Evolutionary conservation across 2,329 filamentous ascomycete species (phyloP).

Genomic region (Apiospora sp.): DNA sequence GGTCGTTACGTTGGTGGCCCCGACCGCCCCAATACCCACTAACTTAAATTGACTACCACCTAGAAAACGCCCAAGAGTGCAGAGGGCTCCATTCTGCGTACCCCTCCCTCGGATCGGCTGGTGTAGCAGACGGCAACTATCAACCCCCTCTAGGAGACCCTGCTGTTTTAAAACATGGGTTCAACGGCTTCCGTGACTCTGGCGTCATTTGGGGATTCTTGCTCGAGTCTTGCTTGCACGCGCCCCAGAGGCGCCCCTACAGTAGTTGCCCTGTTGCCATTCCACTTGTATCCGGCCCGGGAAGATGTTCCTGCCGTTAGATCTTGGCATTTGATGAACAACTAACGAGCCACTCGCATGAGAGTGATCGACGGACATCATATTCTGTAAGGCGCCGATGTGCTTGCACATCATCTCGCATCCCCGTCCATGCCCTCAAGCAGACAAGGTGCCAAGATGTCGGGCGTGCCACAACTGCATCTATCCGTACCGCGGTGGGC

Average conservation of each 20-base stretch:
- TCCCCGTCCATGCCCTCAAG: background rate
- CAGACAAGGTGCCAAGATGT: background rate
- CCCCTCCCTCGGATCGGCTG: background rate
- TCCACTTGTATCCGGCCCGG: background rate
- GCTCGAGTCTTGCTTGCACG: background rate
- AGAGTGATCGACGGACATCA: background rate
- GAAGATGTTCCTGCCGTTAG: background rate
- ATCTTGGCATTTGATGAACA: background rate
- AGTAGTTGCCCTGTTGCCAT: background rate
- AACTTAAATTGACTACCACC: constrained; percentile 19
- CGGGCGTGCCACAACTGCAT: background rate
- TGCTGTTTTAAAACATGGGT: constrained; percentile 17
- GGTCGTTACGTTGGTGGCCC: background rate
- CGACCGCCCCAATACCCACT: background rate
- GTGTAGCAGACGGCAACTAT: constrained; percentile 1
- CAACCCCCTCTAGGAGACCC: background rate
- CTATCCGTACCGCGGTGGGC: constrained; percentile 1
- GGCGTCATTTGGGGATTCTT: background rate
- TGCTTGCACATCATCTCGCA: background rate
- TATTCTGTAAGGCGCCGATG: background rate
- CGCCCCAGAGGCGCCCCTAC: background rate
- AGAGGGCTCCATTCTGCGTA: background rate
- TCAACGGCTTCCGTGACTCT: background rate
- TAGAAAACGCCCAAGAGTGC: background rate
- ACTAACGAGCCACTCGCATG: background rate